A percentile compares a stretch with the other conserved stretches of the same genome.
Conservation (phyloP, 345 rosid species). For the Melastoma malabathricum region DNA sequence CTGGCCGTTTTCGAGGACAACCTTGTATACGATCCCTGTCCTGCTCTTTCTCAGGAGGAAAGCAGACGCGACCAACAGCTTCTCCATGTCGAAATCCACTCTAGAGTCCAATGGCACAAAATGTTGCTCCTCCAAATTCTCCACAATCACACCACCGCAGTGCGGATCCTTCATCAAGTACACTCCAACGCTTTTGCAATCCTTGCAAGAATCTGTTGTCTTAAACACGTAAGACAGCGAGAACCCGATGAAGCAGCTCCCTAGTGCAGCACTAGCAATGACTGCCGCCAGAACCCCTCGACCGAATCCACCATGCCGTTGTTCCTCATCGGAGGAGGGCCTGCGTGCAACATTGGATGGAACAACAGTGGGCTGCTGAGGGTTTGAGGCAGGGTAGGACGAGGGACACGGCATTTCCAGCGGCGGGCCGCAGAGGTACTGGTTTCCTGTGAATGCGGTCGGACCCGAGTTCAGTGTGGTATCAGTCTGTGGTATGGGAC, state of each 20-base stretch:
- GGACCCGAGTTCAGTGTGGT: slow-evolving; percentile 52
- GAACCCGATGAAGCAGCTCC: slow-evolving; percentile 31
- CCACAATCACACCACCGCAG: slow-evolving; percentile 49
- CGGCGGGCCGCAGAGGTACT: slow-evolving; percentile 62
- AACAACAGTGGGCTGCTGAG: slow-evolving; percentile 12
- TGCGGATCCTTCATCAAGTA: slow-evolving; percentile 31
- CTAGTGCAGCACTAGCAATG: slow-evolving; percentile 23
- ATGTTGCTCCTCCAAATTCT: slow-evolving; percentile 39
- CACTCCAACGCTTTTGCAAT: slow-evolving; percentile 22
- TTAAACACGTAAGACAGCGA: slow-evolving; percentile 31
- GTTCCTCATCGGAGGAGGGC: slow-evolving; percentile 6
- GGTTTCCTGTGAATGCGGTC: slow-evolving; percentile 65
- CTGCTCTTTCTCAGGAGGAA: slow-evolving; percentile 84
- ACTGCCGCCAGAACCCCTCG: slow-evolving; percentile 6
- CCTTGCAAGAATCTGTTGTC: slow-evolving; percentile 16
- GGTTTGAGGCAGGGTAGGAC: slow-evolving; percentile 5
- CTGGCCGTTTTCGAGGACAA: slow-evolving; percentile 58
- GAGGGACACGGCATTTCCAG: slow-evolving; percentile 32
- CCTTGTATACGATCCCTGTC: slow-evolving; percentile 74
- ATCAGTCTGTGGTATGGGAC: slow-evolving; percentile 48
- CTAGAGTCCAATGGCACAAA: slow-evolving; percentile 52
- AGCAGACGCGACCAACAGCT: slow-evolving; percentile 81
- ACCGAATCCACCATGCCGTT: slow-evolving; percentile 12
- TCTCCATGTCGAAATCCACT: slow-evolving; percentile 58
- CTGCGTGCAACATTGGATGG: slow-evolving; percentile 6